These are phyloP conservation scores for Pseudogymnoascus sp. DNA, from an alignment of 2,329 filamentous ascomycete genomes.

Conservation along the genomic window DNA sequence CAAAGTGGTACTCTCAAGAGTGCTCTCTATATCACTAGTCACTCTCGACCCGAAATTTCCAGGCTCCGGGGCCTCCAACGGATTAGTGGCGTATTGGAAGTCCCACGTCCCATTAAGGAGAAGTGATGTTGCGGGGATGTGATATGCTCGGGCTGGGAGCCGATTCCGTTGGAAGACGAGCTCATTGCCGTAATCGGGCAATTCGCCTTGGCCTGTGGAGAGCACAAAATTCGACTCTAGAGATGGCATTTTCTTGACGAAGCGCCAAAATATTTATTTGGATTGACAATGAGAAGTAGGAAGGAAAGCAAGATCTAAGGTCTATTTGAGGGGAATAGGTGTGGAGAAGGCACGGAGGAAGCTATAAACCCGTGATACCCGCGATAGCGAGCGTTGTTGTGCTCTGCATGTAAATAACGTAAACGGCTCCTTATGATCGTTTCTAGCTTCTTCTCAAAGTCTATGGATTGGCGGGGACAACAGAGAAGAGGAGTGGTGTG, in stretches of 20 bases:
- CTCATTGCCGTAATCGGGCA: constrained; percentile 44
- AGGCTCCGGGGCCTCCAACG: constrained; percentile 39
- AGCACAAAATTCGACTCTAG: neutral
- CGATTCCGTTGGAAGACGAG: constrained; percentile 47
- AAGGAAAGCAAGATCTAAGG: neutral
- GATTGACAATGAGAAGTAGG: neutral
- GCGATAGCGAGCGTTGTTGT: neutral
- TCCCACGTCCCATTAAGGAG: constrained; percentile 51
- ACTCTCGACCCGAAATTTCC: constrained; percentile 21
- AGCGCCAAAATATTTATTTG: neutral
- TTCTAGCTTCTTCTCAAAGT: neutral
- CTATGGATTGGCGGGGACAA: neutral
- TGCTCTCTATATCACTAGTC: constrained; percentile 13
- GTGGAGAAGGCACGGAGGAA: neutral
- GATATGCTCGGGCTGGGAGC: constrained; percentile 45
- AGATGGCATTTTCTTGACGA: neutral
- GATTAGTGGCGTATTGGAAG: constrained; percentile 44
- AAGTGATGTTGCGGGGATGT: constrained; percentile 43
- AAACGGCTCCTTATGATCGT: neutral
- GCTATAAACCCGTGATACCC: neutral
- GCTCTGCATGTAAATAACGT: constrained; percentile 2
- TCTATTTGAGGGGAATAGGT: neutral
- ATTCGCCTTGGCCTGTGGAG: constrained; percentile 19
- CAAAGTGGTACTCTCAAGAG: neutral
- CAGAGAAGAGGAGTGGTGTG: neutral